Percentiles rank a stretch among this genome's conserved stretches.
Conservation (phyloP, 805 yeast species). For the Myxozyma mucilagina region DNA sequence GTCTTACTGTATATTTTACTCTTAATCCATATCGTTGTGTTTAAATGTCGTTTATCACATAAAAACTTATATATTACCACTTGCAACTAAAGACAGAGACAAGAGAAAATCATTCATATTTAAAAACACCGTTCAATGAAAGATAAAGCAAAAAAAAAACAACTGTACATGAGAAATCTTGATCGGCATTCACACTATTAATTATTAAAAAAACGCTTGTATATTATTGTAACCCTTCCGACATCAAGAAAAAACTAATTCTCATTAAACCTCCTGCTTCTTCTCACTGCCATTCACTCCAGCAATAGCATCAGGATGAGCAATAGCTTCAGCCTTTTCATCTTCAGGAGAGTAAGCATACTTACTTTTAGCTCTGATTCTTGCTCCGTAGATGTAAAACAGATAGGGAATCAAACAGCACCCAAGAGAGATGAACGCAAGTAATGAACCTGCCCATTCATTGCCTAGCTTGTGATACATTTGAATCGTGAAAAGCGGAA, state of each 20-base stretch:
- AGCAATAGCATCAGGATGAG: slow-evolving; percentile 16
- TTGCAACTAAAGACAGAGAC: not conserved
- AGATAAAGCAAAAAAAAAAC: not conserved
- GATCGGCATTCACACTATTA: no score
- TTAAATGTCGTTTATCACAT: not conserved
- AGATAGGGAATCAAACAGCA: slow-evolving; percentile 59
- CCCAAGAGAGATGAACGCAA: slow-evolving; percentile 52
- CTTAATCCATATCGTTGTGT: not conserved
- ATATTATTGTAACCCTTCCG: not conserved
- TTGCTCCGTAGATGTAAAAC: slow-evolving; percentile 53
- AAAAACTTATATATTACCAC: not conserved
- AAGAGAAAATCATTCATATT: not conserved
- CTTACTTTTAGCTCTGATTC: slow-evolving; percentile 53
- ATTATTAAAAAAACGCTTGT: not conserved
- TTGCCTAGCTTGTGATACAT: slow-evolving; percentile 58
- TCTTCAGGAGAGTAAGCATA: slow-evolving; percentile 60
- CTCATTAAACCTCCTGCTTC: not conserved
- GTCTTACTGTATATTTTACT: not conserved
- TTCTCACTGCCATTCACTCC: not conserved
- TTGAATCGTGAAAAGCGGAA: slow-evolving; percentile 59
- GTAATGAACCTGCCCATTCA: slow-evolving; percentile 58
- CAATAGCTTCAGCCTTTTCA: slow-evolving; percentile 25
- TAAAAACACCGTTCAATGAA: not conserved
- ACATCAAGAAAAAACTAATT: no score
- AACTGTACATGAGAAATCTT: no score